Evolutionary conservation across 192 early-diverging fungal species (phyloP).

Genomic region (Allomyces macrogynus): DNA sequence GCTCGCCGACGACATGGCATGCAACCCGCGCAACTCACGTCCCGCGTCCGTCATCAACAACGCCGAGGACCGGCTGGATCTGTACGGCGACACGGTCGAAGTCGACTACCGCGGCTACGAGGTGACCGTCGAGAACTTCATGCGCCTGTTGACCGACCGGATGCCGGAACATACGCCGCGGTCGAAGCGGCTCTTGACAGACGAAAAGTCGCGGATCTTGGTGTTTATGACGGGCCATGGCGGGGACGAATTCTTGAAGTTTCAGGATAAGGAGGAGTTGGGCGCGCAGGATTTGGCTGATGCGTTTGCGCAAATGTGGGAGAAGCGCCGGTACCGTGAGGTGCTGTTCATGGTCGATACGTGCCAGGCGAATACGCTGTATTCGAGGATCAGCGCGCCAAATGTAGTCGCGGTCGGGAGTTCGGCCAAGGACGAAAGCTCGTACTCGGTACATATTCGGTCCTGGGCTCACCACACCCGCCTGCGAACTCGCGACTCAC

Average conservation of each 20-base stretch:
- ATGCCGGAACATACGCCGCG: constrained; percentile 70
- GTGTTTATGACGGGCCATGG: constrained; percentile 99
- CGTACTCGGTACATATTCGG: constrained; percentile 76
- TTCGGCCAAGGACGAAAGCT: constrained; percentile 65
- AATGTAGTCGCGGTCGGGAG: constrained; percentile 86
- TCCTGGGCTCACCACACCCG: too few relatives aligned
- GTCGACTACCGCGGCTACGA: constrained; percentile 99
- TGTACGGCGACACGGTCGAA: constrained; percentile 93
- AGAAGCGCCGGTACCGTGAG: constrained; percentile 89
- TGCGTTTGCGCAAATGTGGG: constrained; percentile 93
- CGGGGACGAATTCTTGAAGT: constrained; percentile 95
- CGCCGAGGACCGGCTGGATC: constrained; percentile 52
- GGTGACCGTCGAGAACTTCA: constrained; percentile 97
- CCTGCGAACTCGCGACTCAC: too few relatives aligned
- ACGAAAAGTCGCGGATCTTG: constrained; percentile 87
- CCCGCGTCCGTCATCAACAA: constrained; percentile 90
- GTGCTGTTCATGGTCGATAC: constrained; percentile 98
- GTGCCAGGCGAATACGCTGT: constrained; percentile 97
- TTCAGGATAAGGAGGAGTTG: constrained; percentile 96
- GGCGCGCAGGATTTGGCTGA: constrained; percentile 87
- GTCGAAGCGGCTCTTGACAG: constrained; percentile 81
- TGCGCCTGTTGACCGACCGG: constrained; percentile 78
- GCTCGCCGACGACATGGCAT: constrained; percentile 97
- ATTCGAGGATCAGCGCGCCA: constrained; percentile 72
- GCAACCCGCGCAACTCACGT: constrained; percentile 82